Evolutionary conservation across 164 flowering plant species (phyloP), one percentile per base, ranked within the genome.

Genomic region (Houttuynia cordata): DNA sequence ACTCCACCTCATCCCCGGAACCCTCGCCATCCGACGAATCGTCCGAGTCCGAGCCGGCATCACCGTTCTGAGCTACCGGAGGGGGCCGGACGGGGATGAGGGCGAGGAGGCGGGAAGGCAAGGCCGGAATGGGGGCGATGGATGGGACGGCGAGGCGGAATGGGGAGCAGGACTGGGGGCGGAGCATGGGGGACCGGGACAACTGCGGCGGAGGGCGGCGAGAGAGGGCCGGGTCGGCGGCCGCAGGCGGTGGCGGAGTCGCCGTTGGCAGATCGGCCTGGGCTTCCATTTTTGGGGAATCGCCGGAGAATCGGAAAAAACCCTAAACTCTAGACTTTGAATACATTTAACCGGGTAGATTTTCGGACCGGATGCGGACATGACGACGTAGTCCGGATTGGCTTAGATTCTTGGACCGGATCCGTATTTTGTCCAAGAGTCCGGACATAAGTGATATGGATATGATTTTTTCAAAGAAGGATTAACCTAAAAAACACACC

Each of bases 1-100:
- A 88, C 1, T 77, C 89, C 34, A 47, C 72, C 34, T 64, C 68
- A 18, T 66, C 37, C 45, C 71, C n/a, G n/a, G 68, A 63, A 20
- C 75, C 89, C 41, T 85, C 87, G 1, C 58, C 23, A 12, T 81
- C 93, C 10, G 90, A 82, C 49, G 49, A 45, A 10, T 45, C 49
- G 58, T 80, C 96, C 0, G 86, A 81, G 47, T 78, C 95, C 64
- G 81, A 77, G 55, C 70, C 66, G 12, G 70, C 67, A 57, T 79
- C 84, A 41, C 79, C 91, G 74, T 81, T 86, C 57, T 78, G 78
- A 1, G 73, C 59, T 12, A 12, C 49, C 49, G 49, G 13, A 0
- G 49, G 70, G 5, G 55, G 85, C 66, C 68, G 73, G 19, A 70
- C 21, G 8, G 74, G 73, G 9, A 91, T 82, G 13, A 85, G 82